These are phyloP conservation scores for Epichloe glyceriae DNA, from an alignment of 2,329 filamentous ascomycete species.

Conservation along the genomic window DNA sequence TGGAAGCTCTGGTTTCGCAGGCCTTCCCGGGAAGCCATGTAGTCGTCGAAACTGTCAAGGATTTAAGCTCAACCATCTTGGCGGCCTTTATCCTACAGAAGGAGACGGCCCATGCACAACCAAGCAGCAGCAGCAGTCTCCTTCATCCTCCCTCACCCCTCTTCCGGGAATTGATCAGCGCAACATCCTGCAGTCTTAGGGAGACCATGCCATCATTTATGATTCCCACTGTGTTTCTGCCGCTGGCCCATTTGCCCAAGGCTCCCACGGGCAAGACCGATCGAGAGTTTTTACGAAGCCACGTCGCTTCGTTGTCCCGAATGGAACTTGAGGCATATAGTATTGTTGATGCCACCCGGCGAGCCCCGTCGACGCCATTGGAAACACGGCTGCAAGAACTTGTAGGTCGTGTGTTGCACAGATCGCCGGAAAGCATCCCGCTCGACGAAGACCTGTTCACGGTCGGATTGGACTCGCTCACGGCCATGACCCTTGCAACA, in stretches of 20 bases:
- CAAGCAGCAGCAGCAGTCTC: too few species aligned
- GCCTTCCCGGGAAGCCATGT: background rate
- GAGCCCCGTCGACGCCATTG: background rate
- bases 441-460: background rate
- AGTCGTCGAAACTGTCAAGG: background rate
- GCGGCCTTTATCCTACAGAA: background rate
- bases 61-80: background rate
- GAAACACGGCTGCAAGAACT: background rate
- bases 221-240: background rate
- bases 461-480: background rate
- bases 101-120: background rate
- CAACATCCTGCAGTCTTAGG: background rate
- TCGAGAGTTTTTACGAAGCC: background rate
- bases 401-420: background rate
- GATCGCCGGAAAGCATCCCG: background rate
- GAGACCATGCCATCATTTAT: background rate
- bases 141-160: background rate
- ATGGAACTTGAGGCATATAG: background rate
- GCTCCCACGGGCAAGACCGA: background rate
- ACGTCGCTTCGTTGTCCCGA: background rate
- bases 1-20: slow-evolving; percentile 3
- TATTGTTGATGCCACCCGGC: background rate
- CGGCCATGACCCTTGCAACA: background rate
- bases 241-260: background rate
- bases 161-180: background rate